phyloP scores from a whole-genome alignment of 768 basidiomycete species.

The Tylopilus sp. region DNA sequence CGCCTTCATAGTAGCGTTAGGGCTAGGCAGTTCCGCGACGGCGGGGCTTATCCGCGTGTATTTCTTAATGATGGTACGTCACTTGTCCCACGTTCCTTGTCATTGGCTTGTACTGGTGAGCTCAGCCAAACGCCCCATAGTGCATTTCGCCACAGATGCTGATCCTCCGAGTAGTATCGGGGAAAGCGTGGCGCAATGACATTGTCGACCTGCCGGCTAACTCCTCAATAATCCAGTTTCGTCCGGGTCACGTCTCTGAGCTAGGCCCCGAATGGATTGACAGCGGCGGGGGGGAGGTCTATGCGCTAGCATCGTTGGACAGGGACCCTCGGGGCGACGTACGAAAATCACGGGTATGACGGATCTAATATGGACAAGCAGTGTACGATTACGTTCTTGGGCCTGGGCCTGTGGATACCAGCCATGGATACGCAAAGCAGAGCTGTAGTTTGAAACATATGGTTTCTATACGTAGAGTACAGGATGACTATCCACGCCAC shows the following conservation, averaged over 20 bases:
- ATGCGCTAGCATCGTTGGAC: background rate
- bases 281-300: background rate
- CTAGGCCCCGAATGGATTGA: background rate
- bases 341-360: background rate
- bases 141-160: constrained; percentile 18
- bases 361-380: no score
- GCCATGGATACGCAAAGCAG: no score
- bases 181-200: constrained; percentile 10
- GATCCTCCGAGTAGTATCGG: constrained; percentile 10
- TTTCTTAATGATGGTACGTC: constrained; percentile 17
- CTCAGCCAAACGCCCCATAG: background rate
- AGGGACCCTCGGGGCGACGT: background rate
- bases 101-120: background rate
- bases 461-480: no score
- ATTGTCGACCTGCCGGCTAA: background rate
- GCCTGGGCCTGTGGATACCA: no score
- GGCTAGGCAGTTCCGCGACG: constrained; percentile 7
- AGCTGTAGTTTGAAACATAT: no score
- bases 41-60: constrained; percentile 8
- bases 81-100: background rate
- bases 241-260: background rate
- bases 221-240: background rate
- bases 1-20: constrained; percentile 5
- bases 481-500: no score
- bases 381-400: no score